Percentiles rank a stretch among this genome's conserved stretches.
Evolutionary conservation across 2,329 filamentous ascomycete genomes (phyloP).

Genomic region (Fusarium algeriense): DNA sequence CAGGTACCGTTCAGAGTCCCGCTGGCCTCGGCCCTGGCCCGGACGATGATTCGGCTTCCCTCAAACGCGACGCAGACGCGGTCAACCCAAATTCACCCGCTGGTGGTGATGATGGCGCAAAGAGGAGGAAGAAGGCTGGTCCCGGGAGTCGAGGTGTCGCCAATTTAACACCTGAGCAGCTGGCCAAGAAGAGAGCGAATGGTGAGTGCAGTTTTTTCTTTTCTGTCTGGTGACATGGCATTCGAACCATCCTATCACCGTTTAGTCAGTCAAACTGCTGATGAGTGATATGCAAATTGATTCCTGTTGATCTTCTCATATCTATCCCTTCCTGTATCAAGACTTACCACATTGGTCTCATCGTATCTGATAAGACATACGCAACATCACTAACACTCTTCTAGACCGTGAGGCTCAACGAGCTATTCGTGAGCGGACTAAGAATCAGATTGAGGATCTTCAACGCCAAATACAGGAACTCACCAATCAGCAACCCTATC

Average conservation of each 20-base stretch:
- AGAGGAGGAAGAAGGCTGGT: constrained; percentile 62
- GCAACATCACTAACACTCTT: constrained; percentile 28
- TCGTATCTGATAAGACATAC: constrained; percentile 16
- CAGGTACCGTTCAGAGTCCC: constrained; percentile 36
- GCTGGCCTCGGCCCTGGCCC: constrained; percentile 20
- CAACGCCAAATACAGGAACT: constrained; percentile 80
- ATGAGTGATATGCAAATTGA: not conserved
- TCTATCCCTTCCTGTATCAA: constrained; percentile 9
- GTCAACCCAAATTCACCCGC: constrained; percentile 34
- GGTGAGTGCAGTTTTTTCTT: constrained; percentile 56
- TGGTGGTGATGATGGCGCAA: constrained; percentile 47
- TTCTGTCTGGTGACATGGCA: not conserved
- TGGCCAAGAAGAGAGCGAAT: constrained; percentile 74
- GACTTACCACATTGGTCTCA: not conserved
- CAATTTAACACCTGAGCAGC: constrained; percentile 79
- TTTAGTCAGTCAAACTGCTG: not conserved
- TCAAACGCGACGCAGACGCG: constrained; percentile 44
- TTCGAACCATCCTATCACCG: constrained; percentile 1
- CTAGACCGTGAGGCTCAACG: constrained; percentile 87
- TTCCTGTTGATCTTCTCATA: not conserved
- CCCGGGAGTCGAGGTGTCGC: constrained; percentile 64
- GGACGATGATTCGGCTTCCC: constrained; percentile 22
- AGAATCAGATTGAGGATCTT: constrained; percentile 80
- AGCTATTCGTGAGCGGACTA: constrained; percentile 85
- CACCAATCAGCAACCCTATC: constrained; percentile 83